Conservation (phyloP, 169 alveolate species). For the Eimeria brunetti region DNA sequence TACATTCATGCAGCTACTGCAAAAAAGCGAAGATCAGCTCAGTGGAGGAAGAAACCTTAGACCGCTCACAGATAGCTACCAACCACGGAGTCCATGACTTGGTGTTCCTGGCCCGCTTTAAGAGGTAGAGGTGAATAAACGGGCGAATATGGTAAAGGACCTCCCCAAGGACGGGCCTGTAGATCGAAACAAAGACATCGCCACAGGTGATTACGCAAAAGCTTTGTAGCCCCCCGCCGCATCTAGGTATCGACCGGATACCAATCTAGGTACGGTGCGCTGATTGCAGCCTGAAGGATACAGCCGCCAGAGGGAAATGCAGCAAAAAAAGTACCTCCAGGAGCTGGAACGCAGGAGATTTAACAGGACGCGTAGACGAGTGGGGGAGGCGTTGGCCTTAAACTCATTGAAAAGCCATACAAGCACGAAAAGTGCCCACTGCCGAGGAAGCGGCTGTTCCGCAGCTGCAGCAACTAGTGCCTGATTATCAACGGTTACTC, state of each 20-base stretch:
- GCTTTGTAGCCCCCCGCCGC: neutral
- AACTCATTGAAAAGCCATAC: constrained; percentile 57
- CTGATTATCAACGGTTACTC: constrained; percentile 14
- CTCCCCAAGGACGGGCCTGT: constrained; percentile 56
- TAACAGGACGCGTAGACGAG: neutral
- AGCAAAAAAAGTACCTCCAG: constrained; percentile 55
- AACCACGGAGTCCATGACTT: constrained; percentile 73
- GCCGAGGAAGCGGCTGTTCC: constrained; percentile 46
- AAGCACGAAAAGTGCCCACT: constrained; percentile 42
- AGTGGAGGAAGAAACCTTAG: neutral
- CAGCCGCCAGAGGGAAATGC: neutral
- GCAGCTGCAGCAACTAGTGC: constrained; percentile 54
- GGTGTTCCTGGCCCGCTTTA: constrained; percentile 48
- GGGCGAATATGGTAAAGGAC: constrained; percentile 65
- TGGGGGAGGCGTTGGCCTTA: neutral
- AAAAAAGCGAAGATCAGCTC: neutral
- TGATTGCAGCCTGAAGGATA: neutral
- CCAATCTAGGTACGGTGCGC: neutral
- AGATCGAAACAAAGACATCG: neutral
- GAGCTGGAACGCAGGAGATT: constrained; percentile 15
- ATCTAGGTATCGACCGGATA: neutral
- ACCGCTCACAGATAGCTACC: constrained; percentile 39
- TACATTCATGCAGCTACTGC: neutral
- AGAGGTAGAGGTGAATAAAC: constrained; percentile 50
- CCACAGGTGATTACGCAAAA: neutral